Base-by-base conservation (phyloP, 2,329 filamentous ascomycete genomes). In the Pyrenophora seminiperda region DNA sequence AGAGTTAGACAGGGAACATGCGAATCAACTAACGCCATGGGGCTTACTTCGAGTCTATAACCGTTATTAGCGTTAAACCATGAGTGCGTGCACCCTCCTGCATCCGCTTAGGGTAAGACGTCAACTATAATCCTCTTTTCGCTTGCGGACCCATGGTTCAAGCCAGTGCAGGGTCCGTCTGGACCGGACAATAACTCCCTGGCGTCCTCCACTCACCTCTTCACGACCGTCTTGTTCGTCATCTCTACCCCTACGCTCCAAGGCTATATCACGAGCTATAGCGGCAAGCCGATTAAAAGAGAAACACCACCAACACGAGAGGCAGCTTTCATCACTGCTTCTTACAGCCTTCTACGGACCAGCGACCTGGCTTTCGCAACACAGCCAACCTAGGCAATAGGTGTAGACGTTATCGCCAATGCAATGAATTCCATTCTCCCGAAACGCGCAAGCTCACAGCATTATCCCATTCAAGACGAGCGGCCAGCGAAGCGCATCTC, bases 401-500 rank as follows among this genome's bases (percentile, higher is more conserved):
- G 24, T 19, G 24, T 29, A 19, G 13, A 19, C 14, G 37, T 22
- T 38, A 17, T 40, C 14, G 22, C 34, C 45, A 31, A 27, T 36
- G 34, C 40, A 24, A 71, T 71, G 67, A 61, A 63, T 40, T 53
- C 66, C 50, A 65, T 67, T 49, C 58, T 59, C 19, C 44, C 55
- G 11, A 65, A 60, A 34, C 59, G 59, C 19, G 53, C 62, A 10
- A 61, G 44, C 15, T 45, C 61, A 40, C 63, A 27, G 24, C 24
- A 71, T 46, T 58, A 66, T 19, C 47, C 61, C 18, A 48, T 59
- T 45, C 51, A 56, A 32, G 61, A 61, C 34, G 59, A 68, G 40
- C 68, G 68, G 5, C 67, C 69, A 17, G 63, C 73, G 13, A 75
- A 75, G 59, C 72, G 72, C 33, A 76, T 77, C 41, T 74, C 73